phyloP scores from a whole-genome alignment of 176 grass and related monocot genomes.

The Rhipidocladum racemiflorum region DNA sequence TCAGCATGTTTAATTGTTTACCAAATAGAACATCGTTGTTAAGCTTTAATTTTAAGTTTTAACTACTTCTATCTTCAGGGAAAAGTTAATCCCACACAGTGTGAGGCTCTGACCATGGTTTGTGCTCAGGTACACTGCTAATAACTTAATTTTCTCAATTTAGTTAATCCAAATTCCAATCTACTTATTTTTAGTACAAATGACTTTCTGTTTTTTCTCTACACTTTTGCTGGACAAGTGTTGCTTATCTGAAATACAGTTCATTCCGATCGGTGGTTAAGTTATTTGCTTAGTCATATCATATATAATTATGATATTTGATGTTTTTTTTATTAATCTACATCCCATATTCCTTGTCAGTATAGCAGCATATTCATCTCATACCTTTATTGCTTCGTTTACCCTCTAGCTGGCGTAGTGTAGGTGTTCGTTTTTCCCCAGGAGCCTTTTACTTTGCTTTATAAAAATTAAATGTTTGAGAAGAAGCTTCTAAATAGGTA shows the following conservation, averaged over 20 bases:
- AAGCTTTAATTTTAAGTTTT: not conserved
- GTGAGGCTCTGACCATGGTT: conserved; percentile 98
- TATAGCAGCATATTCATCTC: not conserved
- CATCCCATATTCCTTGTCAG: not conserved
- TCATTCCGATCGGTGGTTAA: not conserved
- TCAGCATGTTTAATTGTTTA: not conserved
- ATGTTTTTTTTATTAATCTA: not conserved
- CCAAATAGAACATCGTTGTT: not conserved
- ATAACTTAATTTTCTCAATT: conserved; percentile 10
- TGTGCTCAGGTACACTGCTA: conserved; percentile 74
- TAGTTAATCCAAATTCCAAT: not conserved
- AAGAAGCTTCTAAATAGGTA: conserved; percentile 3
- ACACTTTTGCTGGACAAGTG: conserved; percentile 9
- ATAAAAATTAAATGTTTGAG: not conserved
- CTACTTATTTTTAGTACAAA: not conserved
- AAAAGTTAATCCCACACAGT: conserved; percentile 97
- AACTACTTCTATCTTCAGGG: conserved; percentile 60
- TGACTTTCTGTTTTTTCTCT: conserved; percentile 10
- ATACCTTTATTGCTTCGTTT: not conserved
- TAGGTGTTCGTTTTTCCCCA: not conserved
- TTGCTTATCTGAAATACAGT: not conserved
- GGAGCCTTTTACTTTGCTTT: not conserved
- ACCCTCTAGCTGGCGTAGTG: not conserved
- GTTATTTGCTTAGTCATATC: not conserved
- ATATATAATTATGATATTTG: not conserved